Conservation (phyloP, 495 filamentous ascomycete species). For the Aspergillus kassunensis region DNA sequence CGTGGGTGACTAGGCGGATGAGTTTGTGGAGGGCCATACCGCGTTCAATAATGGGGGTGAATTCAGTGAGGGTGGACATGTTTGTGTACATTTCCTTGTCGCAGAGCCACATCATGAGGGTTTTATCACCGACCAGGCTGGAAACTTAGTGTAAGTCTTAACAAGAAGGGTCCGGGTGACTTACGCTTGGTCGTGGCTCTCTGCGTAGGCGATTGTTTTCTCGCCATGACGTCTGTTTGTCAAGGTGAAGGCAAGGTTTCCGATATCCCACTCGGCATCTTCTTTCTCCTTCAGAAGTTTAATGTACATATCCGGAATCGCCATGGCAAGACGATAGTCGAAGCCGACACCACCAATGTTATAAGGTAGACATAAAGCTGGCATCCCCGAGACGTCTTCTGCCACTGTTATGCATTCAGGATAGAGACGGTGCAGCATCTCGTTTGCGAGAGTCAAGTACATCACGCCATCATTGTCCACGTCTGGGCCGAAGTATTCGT, state of each 20-base stretch:
- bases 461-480: slow-evolving; percentile 97
- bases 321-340: slow-evolving; percentile 97
- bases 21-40: slow-evolving; percentile 94
- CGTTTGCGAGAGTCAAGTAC: slow-evolving; percentile 94
- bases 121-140: slow-evolving; percentile 95
- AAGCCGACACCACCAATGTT: slow-evolving; percentile 89
- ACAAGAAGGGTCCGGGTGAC: not conserved
- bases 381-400: slow-evolving; percentile 98
- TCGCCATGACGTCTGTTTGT: slow-evolving; percentile 93
- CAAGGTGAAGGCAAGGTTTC: slow-evolving; percentile 75
- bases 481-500: slow-evolving; percentile 89
- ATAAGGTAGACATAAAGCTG: slow-evolving; percentile 81
- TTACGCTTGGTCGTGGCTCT: slow-evolving; percentile 96
- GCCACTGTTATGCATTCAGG: slow-evolving; percentile 86
- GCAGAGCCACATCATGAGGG: slow-evolving; percentile 95
- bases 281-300: slow-evolving; percentile 92
- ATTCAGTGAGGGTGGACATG: slow-evolving; percentile 81
- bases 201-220: slow-evolving; percentile 97
- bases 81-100: slow-evolving; percentile 96
- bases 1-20: slow-evolving; percentile 91
- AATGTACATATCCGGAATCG: slow-evolving; percentile 98
- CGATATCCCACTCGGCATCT: slow-evolving; percentile 92
- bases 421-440: slow-evolving; percentile 87
- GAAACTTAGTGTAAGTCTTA: slow-evolving; percentile 24
- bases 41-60: slow-evolving; percentile 87